Evolutionary conservation across 345 rosid genomes (phyloP).

Genomic region (Acer campestre): DNA sequence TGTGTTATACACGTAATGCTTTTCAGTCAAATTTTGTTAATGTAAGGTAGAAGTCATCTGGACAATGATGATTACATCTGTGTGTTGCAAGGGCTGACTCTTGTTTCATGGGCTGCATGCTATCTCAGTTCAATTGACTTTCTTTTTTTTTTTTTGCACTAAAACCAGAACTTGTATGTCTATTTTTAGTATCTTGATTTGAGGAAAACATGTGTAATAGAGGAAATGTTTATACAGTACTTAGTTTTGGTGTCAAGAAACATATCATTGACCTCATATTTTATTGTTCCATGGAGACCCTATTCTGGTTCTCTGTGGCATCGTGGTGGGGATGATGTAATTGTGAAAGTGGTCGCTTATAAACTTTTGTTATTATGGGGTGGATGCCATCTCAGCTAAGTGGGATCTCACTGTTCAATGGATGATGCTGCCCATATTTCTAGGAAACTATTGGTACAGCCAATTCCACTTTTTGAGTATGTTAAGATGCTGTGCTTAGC

Average conservation of each 20-base stretch:
- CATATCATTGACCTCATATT: neutral
- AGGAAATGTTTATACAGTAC: neutral
- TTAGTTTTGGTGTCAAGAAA: slow-evolving; percentile 2
- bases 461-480: neutral
- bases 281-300: neutral
- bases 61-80: neutral
- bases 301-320: neutral
- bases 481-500: neutral
- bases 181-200: neutral
- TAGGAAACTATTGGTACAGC: neutral
- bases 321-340: neutral
- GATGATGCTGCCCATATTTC: neutral
- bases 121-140: neutral
- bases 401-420: neutral
- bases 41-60: neutral
- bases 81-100: neutral
- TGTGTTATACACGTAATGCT: neutral
- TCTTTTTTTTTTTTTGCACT: neutral
- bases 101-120: slow-evolving; percentile 1
- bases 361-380: neutral
- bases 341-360: neutral
- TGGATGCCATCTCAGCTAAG: neutral
- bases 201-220: neutral
- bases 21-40: neutral
- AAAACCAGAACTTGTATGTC: neutral